Evolutionary conservation across 495 filamentous ascomycete genomes (phyloP), one percentile per base, ranked within the genome.

Genomic region (Cercophora newfieldiana): DNA sequence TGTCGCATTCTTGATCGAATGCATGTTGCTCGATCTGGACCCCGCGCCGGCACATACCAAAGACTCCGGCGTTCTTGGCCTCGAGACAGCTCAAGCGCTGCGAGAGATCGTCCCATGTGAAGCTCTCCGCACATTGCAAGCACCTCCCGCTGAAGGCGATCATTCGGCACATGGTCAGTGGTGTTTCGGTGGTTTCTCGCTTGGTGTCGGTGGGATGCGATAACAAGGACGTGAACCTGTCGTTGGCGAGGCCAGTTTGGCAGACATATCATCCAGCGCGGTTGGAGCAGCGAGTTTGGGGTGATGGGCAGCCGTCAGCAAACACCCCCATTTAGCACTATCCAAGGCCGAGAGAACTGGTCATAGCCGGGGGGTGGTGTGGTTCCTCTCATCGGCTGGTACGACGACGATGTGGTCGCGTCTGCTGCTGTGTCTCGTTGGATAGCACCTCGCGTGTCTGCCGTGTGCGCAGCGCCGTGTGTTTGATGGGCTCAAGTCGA

Each of bases 31-130:
- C 76, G n/a, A 37, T 47, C 26, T 61, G 48, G 0, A 75, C 66
- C 24, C 76, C 76, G 47, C 64, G 62, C 18, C 60, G 58, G 65
- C 76, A 78, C 56, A 68, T 29, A 16, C 76, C 76, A 48, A 78
- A 77, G 1, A 61, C 49, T 7, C 75, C 76, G 12, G 66, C 67
- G 70, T 78, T 78, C 59, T 78, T 78, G 10, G 76, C 75, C 54
- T 78, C 71, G 62, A 78, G 75, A 53, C 76, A 78, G 29, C 68
- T 72, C 24, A 78, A 70, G 64, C 77, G 70, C 60, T 75, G 75
- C 3, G 69, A 54, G 1, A 77, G 69, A n/a, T 75, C 72, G 16
- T 67, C 59, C 76, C 76, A 78, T 5, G 65, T 64, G 59, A 73
- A 75, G 28, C 3, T 30, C 0, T 65, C 54, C 19, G 21, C 64